Conservation (phyloP, 164 flowering plant species). For the Pachysandra terminalis region DNA sequence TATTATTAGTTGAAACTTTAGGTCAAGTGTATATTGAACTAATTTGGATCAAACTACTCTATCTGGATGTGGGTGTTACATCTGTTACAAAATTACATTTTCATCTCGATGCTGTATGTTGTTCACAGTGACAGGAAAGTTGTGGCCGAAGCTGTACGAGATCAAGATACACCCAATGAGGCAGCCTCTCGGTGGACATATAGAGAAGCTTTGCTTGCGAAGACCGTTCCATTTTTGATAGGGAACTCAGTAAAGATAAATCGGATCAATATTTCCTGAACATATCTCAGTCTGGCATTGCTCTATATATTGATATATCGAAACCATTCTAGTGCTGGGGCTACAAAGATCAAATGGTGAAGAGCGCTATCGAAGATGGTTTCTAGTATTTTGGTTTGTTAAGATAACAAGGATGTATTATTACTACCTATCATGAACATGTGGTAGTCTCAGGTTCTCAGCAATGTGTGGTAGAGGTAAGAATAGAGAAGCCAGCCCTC, state of each 20-base stretch:
- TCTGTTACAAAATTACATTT: not conserved
- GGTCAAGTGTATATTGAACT: not conserved
- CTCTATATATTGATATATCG: too few species aligned
- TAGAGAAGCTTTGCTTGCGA: constrained; percentile 41
- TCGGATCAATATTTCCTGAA: too few species aligned
- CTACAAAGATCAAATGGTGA: not conserved
- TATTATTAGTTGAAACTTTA: not conserved
- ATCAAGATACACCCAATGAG: constrained; percentile 51
- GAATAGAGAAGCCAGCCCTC: not conserved
- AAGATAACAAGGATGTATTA: not conserved
- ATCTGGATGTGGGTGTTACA: not conserved
- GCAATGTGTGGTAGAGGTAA: not conserved
- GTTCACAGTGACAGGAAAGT: constrained; percentile 79
- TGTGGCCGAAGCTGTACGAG: constrained; percentile 90
- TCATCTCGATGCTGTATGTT: not conserved
- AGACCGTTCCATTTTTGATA: not conserved
- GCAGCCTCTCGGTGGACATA: constrained; percentile 18
- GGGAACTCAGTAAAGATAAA: too few species aligned
- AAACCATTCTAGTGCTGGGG: not conserved
- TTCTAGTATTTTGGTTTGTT: not conserved
- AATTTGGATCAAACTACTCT: not conserved
- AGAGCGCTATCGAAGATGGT: not conserved
- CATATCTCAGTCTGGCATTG: not conserved
- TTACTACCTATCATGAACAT: not conserved
- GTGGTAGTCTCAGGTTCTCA: not conserved